phyloP scores from a whole-genome alignment of 2,329 filamentous ascomycete genomes.

The Simplicillium sp. region DNA sequence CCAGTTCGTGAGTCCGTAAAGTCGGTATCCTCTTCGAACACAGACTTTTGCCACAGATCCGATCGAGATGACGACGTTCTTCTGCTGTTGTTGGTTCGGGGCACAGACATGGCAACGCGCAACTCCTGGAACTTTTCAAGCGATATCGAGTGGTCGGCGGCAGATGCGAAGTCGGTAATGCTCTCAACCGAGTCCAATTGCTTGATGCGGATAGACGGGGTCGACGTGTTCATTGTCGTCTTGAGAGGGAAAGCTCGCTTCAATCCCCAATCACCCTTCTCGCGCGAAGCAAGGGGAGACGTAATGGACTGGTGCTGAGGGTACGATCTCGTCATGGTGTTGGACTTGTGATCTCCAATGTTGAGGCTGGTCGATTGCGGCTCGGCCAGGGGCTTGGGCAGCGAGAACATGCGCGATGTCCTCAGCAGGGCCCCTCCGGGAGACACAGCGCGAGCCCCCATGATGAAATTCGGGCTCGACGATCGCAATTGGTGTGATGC shows the following conservation, averaged over 20 bases:
- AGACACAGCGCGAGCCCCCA: constrained; percentile 33
- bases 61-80: constrained; percentile 8
- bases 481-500: constrained; percentile 18
- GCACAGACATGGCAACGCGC: constrained; percentile 58
- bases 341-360: constrained; percentile 24
- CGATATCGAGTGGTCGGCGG: constrained; percentile 71
- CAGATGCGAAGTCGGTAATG: constrained; percentile 79
- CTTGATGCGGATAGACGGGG: constrained; percentile 67
- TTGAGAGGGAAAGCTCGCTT: constrained; percentile 75
- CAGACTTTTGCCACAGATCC: constrained; percentile 32
- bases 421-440: constrained; percentile 65
- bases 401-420: constrained; percentile 79
- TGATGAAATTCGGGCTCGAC: constrained; percentile 13
- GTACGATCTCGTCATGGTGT: constrained; percentile 56
- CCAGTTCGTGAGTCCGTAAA: constrained; percentile 32
- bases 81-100: constrained; percentile 15
- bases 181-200: constrained; percentile 78
- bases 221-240: constrained; percentile 61
- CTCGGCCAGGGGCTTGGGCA: constrained; percentile 65
- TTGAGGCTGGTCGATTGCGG: constrained; percentile 39
- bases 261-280: constrained; percentile 82
- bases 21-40: constrained; percentile 51
- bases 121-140: constrained; percentile 82
- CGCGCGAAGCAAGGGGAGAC: constrained; percentile 62
- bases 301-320: constrained; percentile 80